Base-by-base conservation (phyloP, 1,284 basidiomycete species). In the Malassezia arunalokei region DNA sequence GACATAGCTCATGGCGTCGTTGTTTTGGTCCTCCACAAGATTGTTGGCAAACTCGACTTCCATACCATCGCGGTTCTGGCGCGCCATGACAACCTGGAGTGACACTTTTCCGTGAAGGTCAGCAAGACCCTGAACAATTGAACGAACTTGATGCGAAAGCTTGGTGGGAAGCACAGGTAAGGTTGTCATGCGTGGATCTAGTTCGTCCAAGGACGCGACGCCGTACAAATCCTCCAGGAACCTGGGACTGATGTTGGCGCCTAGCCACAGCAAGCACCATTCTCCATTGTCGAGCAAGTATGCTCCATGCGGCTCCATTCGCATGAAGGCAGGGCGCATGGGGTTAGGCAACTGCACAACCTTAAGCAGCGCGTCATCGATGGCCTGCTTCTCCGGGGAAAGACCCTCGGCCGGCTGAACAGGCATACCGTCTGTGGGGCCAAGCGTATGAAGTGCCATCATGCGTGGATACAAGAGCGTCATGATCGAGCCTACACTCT, bases 41-140 rank as follows among this genome's bases (percentile, higher is more conserved):
- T 92, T 86, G 76, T 98, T 94, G 58, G 86, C 88, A 65, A 92
- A 91, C 73, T 98, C 94, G 48, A 98, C 82, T 76, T 99, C 94
- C 54, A 83, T 50, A 8, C 83, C 91, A 71, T 99, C 94, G 68
- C 89, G 78, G 70, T 95, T 89, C 73, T 98, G 94, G 12, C 94
- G 80, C 0, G 87, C 87, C 43, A 96, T 79, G 33, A 83, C 76
- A 55, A 95, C 79, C 49, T 84, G 86, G 39, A 81, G 63, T 2
- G 79, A 73, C 14, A 79, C 76, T 7, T 83, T 82, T 41, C 77
- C 77, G 35, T 87, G 78, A 57, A 83, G 80, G 3, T 73, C 59
- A 48, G 81, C 79, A 43, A 88, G 82, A 59, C 83, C 78, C 0
- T 81, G 79, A 17, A 98, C 76, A 57, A 99, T 82, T 71, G 87